Percentiles rank a stretch among this genome's conserved stretches.
Evolutionary conservation across 1,284 basidiomycete genomes (phyloP).

Genomic region (Thelephora terrestris): DNA sequence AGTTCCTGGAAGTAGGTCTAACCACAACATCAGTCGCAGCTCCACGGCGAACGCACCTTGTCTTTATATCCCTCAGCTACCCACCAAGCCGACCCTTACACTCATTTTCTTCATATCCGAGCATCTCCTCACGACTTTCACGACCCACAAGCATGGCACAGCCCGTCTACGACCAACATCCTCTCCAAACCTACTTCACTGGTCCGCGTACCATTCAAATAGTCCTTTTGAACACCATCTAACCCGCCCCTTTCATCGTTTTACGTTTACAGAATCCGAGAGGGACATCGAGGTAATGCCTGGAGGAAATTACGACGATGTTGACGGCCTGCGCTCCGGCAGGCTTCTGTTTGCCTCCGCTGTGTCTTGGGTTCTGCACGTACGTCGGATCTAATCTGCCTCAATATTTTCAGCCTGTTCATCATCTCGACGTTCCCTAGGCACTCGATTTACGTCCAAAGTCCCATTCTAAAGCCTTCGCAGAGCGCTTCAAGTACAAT

Average conservation of each 20-base stretch:
- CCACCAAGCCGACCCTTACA: conserved; percentile 10
- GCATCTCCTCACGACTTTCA: conserved; percentile 12
- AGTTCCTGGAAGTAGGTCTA: too few relatives aligned
- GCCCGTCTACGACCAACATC: conserved; percentile 67
- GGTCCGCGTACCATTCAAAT: conserved; percentile 30
- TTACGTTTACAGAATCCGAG: conserved; percentile 1
- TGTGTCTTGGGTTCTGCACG: not conserved
- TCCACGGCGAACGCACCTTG: conserved; percentile 10
- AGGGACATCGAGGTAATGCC: conserved; percentile 1
- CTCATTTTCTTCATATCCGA: not conserved
- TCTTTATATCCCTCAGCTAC: conserved; percentile 12
- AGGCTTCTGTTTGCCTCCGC: not conserved
- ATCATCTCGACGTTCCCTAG: conserved; percentile 18
- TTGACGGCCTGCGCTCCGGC: not conserved
- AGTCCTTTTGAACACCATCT: conserved; percentile 6
- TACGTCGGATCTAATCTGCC: not conserved
- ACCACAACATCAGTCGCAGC: not conserved
- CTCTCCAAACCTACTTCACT: conserved; percentile 62
- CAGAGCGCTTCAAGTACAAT: conserved; percentile 75
- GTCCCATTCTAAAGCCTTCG: conserved; percentile 31
- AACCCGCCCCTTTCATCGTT: conserved; percentile 6
- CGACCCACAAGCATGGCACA: conserved; percentile 48
- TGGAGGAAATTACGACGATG: not conserved
- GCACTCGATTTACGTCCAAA: conserved; percentile 22
- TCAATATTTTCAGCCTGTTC: conserved; percentile 14